Evolutionary conservation across 768 basidiomycete genomes (phyloP).

Genomic region (Daedaleopsis sinensis): DNA sequence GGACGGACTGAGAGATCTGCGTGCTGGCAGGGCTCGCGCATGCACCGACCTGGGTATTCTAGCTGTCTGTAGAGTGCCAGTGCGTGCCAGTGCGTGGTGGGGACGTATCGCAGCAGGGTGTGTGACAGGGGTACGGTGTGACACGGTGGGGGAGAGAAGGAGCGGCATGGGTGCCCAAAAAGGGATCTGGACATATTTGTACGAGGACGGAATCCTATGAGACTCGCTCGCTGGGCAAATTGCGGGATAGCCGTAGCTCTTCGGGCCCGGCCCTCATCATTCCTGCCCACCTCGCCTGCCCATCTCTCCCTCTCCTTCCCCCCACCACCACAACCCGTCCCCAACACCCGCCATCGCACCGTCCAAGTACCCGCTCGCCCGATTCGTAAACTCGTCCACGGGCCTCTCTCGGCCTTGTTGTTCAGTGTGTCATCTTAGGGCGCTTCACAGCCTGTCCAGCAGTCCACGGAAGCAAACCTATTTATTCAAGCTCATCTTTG

Average conservation of each 20-base stretch:
- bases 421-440: constrained; percentile 21
- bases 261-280: constrained; percentile 26
- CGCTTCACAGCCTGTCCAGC: constrained; percentile 22
- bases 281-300: constrained; percentile 15
- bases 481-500: constrained; percentile 17
- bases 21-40: neutral
- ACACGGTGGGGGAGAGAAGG: constrained; percentile 26
- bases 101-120: neutral
- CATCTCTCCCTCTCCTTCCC: constrained; percentile 9
- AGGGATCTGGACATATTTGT: constrained; percentile 31
- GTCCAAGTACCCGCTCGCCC: constrained; percentile 8
- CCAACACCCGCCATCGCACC: constrained; percentile 2
- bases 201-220: constrained; percentile 28
- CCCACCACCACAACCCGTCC: neutral
- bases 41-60: neutral
- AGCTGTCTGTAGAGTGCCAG: neutral
- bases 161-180: constrained; percentile 25
- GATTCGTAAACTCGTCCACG: constrained; percentile 7
- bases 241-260: constrained; percentile 28
- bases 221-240: constrained; percentile 28
- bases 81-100: too few species aligned
- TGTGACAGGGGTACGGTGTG: constrained; percentile 26
- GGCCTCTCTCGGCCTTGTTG: constrained; percentile 12
- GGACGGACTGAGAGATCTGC: neutral
- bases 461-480: constrained; percentile 23